phyloP scores from a whole-genome alignment of 2,329 filamentous ascomycete genomes.

The Onygena corvina region DNA sequence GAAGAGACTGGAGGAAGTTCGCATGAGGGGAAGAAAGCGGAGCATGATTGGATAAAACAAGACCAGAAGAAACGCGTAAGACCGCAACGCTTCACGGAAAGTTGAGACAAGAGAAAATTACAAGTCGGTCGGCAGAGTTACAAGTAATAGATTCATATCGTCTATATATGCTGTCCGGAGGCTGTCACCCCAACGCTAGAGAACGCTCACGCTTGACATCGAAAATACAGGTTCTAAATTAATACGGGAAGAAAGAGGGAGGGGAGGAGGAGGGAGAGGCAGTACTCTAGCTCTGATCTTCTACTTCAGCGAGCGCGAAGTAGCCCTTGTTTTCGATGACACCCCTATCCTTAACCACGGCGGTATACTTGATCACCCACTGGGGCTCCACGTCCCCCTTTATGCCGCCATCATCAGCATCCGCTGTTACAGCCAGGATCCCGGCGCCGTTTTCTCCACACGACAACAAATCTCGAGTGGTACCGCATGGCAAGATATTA shows the following conservation, averaged over 20 bases:
- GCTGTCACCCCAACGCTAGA: not conserved
- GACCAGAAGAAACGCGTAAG: too few species aligned
- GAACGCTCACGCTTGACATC: slow-evolving; percentile 3
- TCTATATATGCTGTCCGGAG: not conserved
- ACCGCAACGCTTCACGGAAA: too few species aligned
- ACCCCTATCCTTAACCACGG: slow-evolving; percentile 81
- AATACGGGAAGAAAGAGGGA: too few species aligned
- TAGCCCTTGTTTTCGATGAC: slow-evolving; percentile 99
- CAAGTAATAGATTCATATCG: too few species aligned
- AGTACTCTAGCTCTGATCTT: slow-evolving; percentile 25
- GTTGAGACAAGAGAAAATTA: too few species aligned
- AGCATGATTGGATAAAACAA: slow-evolving; percentile 81
- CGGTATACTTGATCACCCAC: slow-evolving; percentile 97
- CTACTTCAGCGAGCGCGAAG: slow-evolving; percentile 71
- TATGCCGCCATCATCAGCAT: slow-evolving; percentile 45
- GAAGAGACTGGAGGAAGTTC: slow-evolving; percentile 77
- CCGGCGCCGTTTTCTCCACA: slow-evolving; percentile 59
- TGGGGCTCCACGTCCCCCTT: slow-evolving; percentile 69
- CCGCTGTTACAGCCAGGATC: slow-evolving; percentile 53
- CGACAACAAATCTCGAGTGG: slow-evolving; percentile 70
- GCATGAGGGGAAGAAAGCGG: slow-evolving; percentile 86
- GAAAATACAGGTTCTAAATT: too few species aligned
- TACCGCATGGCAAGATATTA: slow-evolving; percentile 77
- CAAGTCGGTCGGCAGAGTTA: too few species aligned
- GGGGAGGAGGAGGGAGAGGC: too few species aligned